Conservation (phyloP, 768 basidiomycete genomes). For the Floccularia luteovirens region DNA sequence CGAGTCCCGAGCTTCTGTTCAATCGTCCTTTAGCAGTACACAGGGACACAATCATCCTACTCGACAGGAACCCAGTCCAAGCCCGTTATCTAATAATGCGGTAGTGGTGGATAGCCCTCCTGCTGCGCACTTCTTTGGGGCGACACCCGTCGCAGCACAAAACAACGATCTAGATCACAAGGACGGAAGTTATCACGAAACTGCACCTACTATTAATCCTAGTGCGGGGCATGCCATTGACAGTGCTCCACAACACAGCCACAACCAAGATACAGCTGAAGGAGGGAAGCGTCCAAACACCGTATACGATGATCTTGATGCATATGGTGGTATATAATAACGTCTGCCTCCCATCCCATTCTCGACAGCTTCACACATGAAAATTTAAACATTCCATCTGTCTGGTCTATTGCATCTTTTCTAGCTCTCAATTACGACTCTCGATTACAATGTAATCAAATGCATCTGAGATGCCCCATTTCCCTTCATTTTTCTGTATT, state of each 20-base stretch:
- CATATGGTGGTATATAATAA: constrained; percentile 14
- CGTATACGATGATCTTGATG: constrained; percentile 14
- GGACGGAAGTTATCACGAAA: constrained; percentile 5
- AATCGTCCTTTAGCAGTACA: constrained; percentile 15
- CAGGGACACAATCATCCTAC: neutral
- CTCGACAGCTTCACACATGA: no score
- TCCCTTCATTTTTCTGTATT: no score
- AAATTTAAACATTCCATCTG: no score
- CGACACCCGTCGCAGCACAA: constrained; percentile 31
- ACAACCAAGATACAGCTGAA: neutral
- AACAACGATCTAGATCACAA: constrained; percentile 20
- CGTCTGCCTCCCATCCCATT: neutral
- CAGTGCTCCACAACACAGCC: neutral
- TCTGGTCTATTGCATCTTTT: no score
- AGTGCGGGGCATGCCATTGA: neutral
- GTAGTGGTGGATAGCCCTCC: constrained; percentile 11
- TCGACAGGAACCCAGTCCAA: constrained; percentile 8
- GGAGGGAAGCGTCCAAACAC: constrained; percentile 13
- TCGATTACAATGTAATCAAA: no score
- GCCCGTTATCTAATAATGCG: constrained; percentile 3
- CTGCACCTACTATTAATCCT: neutral
- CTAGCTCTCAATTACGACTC: no score
- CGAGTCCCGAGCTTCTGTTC: constrained; percentile 34
- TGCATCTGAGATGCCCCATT: no score
- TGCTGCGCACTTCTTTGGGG: constrained; percentile 19